Percentiles rank a stretch among this genome's conserved stretches.
Evolutionary conservation across 495 filamentous ascomycete genomes (phyloP).

Genomic region (Annulohypoxylon maeteangense): DNA sequence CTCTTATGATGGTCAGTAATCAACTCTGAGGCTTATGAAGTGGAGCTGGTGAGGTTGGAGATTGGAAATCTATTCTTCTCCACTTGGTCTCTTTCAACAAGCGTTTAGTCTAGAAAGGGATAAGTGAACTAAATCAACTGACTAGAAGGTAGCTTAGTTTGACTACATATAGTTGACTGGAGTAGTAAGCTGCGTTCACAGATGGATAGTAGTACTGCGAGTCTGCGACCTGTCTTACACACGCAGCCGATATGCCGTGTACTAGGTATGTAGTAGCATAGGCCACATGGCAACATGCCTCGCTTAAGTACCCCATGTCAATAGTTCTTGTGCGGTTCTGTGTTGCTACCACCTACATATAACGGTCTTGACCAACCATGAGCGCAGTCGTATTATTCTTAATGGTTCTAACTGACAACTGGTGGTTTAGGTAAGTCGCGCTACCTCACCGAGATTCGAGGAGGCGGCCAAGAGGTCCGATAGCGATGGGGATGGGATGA

Average conservation of each 20-base stretch:
- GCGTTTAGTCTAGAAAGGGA: slow-evolving; percentile 19
- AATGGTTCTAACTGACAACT: neutral
- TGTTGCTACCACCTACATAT: neutral
- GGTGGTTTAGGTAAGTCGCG: slow-evolving; percentile 14
- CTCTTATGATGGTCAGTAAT: slow-evolving; percentile 7
- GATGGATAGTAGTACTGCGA: slow-evolving; percentile 5
- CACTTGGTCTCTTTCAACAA: slow-evolving; percentile 5
- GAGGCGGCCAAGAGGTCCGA: slow-evolving; percentile 19
- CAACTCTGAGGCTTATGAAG: neutral
- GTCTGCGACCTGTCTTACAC: slow-evolving; percentile 22
- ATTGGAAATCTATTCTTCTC: slow-evolving; percentile 3
- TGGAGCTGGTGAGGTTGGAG: neutral
- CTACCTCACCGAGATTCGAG: slow-evolving; percentile 22
- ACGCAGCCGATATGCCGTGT: slow-evolving; percentile 21
- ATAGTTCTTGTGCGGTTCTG: slow-evolving; percentile 4
- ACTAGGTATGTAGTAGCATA: slow-evolving; percentile 1
- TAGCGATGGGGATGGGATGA: slow-evolving; percentile 1
- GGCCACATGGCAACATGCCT: slow-evolving; percentile 10
- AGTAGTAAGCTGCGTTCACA: slow-evolving; percentile 1
- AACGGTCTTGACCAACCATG: neutral
- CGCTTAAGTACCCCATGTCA: slow-evolving; percentile 25
- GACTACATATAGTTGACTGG: neutral
- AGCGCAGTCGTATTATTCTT: neutral
- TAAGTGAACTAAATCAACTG: slow-evolving; percentile 10
- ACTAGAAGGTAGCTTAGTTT: neutral